A percentile compares a stretch with the other conserved stretches of the same genome.
Evolutionary conservation across 1,284 basidiomycete species (phyloP).

Genomic region (Neonothopanus nambi): DNA sequence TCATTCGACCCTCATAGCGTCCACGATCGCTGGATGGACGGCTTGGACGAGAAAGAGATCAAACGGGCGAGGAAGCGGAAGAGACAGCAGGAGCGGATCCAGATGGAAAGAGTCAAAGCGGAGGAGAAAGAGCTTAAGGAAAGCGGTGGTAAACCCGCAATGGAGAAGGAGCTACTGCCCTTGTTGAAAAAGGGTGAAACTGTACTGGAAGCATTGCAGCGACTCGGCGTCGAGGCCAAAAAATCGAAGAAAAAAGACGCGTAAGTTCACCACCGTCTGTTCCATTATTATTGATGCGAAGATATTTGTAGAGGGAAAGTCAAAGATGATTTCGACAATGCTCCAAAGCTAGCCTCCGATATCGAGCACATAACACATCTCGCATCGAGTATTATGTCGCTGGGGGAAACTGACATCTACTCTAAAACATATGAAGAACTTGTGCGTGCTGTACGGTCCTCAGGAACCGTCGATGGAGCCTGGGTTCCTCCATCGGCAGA

Average conservation of each 20-base stretch:
- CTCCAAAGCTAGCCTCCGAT: conserved; percentile 45
- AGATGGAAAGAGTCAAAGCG: conserved; percentile 69
- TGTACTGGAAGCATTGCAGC: conserved; percentile 86
- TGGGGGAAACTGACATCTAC: conserved; percentile 83
- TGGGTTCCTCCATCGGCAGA: conserved; percentile 82
- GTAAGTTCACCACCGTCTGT: conserved; percentile 31
- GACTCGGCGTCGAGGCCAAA: conserved; percentile 77
- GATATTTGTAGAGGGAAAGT: conserved; percentile 25
- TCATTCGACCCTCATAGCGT: conserved; percentile 89
- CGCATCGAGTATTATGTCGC: conserved; percentile 79
- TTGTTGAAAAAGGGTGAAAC: conserved; percentile 89
- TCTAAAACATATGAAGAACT: conserved; percentile 82
- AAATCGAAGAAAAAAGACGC: conserved; percentile 45
- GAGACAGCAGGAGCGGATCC: conserved; percentile 66
- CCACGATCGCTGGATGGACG: conserved; percentile 96
- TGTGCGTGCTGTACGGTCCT: conserved; percentile 69
- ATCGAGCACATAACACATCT: conserved; percentile 81
- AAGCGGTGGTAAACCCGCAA: conserved; percentile 63
- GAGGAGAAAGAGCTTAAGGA: conserved; percentile 69
- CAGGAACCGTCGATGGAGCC: conserved; percentile 63
- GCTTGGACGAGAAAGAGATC: conserved; percentile 84
- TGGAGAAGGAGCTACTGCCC: conserved; percentile 71
- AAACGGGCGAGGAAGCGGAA: conserved; percentile 76
- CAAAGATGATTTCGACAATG: conserved; percentile 42
- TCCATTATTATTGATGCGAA: conserved; percentile 7